These are phyloP conservation scores for Sclerotinia nivalis DNA, from an alignment of 2,329 filamentous ascomycete species.

Conservation along the genomic window DNA sequence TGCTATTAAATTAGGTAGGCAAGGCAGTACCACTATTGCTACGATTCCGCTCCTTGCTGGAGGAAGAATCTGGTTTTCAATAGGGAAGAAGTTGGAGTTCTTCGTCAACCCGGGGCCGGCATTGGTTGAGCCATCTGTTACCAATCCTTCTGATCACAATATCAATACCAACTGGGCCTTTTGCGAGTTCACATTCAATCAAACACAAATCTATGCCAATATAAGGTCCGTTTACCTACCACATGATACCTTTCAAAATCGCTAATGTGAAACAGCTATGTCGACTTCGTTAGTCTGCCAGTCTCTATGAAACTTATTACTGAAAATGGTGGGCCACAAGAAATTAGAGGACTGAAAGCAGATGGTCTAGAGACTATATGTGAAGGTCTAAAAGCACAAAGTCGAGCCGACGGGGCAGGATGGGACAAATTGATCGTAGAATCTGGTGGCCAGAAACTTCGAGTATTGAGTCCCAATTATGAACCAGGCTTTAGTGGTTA, in stretches of 20 bases:
- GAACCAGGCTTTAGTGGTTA: constrained; percentile 45
- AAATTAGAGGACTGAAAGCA: constrained; percentile 56
- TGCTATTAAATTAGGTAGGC: constrained; percentile 62
- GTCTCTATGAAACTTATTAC: constrained; percentile 55
- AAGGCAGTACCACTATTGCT: constrained; percentile 59
- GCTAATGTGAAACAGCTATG: constrained; percentile 51
- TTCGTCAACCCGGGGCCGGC: constrained; percentile 67
- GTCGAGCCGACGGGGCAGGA: constrained; percentile 53
- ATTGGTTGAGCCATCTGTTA: constrained; percentile 73
- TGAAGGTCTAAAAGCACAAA: constrained; percentile 55
- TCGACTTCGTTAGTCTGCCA: constrained; percentile 73
- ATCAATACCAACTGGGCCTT: constrained; percentile 65
- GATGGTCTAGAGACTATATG: constrained; percentile 59
- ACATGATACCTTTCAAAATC: neutral
- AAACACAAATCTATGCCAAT: constrained; percentile 62
- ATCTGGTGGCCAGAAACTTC: constrained; percentile 40
- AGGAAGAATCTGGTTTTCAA: constrained; percentile 71
- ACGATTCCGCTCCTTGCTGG: constrained; percentile 70
- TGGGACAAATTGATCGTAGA: constrained; percentile 59
- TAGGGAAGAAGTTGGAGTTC: constrained; percentile 63
- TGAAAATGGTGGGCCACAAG: constrained; percentile 47
- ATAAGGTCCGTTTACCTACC: constrained; percentile 45
- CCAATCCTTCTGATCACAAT: constrained; percentile 64
- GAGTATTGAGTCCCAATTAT: constrained; percentile 48
- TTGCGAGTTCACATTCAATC: constrained; percentile 68